A percentile compares a stretch with the other conserved stretches of the same genome.
Conservation (phyloP, 164 flowering plant species). For the Kingdonia uniflora region DNA sequence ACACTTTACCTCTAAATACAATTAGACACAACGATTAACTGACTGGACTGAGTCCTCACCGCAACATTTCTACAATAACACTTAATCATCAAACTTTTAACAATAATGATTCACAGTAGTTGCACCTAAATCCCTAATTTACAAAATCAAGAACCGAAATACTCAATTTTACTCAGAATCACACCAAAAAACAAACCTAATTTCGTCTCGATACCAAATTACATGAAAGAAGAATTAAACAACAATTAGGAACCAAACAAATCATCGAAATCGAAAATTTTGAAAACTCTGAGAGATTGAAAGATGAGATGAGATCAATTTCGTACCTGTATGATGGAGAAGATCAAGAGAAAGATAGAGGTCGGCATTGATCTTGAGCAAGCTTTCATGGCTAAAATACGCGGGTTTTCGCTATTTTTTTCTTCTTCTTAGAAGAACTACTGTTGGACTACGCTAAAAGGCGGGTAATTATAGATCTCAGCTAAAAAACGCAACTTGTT, state of each 20-base stretch:
- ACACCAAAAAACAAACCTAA: neutral
- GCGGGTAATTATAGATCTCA: neutral
- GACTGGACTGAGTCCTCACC: too few relatives aligned
- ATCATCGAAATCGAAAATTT: neutral
- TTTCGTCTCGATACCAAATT: neutral
- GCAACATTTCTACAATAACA: too few relatives aligned
- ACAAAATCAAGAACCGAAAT: neutral
- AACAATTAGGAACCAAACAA: neutral
- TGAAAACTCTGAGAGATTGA: neutral
- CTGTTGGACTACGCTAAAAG: neutral
- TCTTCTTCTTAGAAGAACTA: neutral
- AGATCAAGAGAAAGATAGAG: neutral
- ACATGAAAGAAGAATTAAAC: neutral
- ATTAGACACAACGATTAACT: too few relatives aligned
- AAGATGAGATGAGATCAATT: neutral
- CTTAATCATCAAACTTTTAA: too few relatives aligned
- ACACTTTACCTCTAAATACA: too few relatives aligned
- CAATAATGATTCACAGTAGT: too few relatives aligned
- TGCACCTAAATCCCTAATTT: too few relatives aligned
- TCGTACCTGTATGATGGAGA: conserved; percentile 9
- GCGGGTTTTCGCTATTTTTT: too few relatives aligned
- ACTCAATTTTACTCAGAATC: too few relatives aligned
- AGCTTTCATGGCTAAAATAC: conserved; percentile 5
- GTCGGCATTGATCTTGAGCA: neutral
- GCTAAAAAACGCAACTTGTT: neutral